These are phyloP conservation scores for Termitomyces bulborhizus DNA, from an alignment of 768 basidiomycete species.

Conservation along the genomic window DNA sequence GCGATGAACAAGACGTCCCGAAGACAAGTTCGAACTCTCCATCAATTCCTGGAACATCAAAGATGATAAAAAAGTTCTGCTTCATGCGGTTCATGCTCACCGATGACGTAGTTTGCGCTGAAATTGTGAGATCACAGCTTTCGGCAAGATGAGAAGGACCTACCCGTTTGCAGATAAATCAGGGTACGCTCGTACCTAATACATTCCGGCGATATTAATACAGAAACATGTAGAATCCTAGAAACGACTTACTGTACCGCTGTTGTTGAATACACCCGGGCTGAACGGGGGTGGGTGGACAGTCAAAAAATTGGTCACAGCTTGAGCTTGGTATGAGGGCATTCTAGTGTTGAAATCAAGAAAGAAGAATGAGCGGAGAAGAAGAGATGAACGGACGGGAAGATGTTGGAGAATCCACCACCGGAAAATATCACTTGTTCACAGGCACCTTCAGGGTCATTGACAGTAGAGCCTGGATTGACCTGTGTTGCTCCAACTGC, in stretches of 20 bases:
- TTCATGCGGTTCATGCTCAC: slow-evolving; percentile 13
- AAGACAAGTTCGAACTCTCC: slow-evolving; percentile 34
- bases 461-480: slow-evolving; percentile 34
- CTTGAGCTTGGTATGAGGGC: slow-evolving; percentile 38
- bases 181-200: slow-evolving; percentile 41
- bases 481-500: slow-evolving; percentile 49
- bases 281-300: slow-evolving; percentile 35
- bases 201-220: neutral
- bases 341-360: slow-evolving; percentile 20
- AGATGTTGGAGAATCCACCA: slow-evolving; percentile 45
- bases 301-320: slow-evolving; percentile 33
- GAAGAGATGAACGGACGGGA: slow-evolving; percentile 21
- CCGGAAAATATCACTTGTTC: slow-evolving; percentile 40
- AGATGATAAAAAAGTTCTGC: too few relatives aligned
- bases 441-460: slow-evolving; percentile 40
- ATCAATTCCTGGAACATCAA: slow-evolving; percentile 23
- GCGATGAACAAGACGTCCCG: slow-evolving; percentile 46
- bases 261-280: slow-evolving; percentile 37
- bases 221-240: neutral
- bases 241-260: slow-evolving; percentile 24
- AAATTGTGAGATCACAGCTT: neutral
- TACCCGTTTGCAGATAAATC: slow-evolving; percentile 46
- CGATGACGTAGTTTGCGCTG: slow-evolving; percentile 35
- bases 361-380: neutral
- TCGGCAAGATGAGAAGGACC: neutral